Evolutionary conservation across 176 grass and related monocot genomes (phyloP), one percentile per base, ranked within the genome.

Genomic region (Ananas comosus): DNA sequence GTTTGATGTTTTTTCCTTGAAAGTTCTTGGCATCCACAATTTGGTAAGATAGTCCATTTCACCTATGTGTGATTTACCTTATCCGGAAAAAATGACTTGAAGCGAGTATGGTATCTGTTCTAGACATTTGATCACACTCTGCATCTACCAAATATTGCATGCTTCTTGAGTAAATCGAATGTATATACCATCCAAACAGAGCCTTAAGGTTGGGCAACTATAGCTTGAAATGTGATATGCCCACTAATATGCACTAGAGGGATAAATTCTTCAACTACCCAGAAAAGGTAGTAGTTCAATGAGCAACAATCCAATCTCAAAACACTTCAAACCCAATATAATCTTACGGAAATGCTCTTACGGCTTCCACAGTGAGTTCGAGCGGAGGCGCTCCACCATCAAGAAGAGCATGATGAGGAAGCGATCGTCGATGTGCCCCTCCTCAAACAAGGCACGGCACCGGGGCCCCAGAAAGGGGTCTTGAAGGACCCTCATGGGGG

Each of bases 401-500:
- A 92, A 81, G 87, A 92, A 97, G 51, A 97, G 64, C 89, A 88
- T 97, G 16, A 97, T 74, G 53, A 97, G 86, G 49, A 92, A 88
- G 23, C 89, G 89, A 64, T 90, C 93, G 48, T 97, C 93, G 13
- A 87, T 77, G 61, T 66, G 48, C 12, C 86, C 89, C 12, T 90
- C 85, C 65, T 90, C 81, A 19, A 92, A 92, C 71, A 92, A 64
- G 59, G 79, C 79, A 48, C 86, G 82, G 77, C 84, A 97, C 27
- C 68, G 83, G 71, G 80, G 77, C 0, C 93, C 93, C 9, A 92
- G 71, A 5, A 85, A 78, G 1, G 81, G 81, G 71, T 97, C 93
- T 76, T 97, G 93, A 64, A 97, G 84, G 57, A 97, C 86, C 74
- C 89, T 85, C 86, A 97, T 92, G 24, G 89, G 86, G 11, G 93